These are phyloP conservation scores for Sporisorium reilianum DNA, from an alignment of 1,284 basidiomycete genomes.

Conservation along the genomic window DNA sequence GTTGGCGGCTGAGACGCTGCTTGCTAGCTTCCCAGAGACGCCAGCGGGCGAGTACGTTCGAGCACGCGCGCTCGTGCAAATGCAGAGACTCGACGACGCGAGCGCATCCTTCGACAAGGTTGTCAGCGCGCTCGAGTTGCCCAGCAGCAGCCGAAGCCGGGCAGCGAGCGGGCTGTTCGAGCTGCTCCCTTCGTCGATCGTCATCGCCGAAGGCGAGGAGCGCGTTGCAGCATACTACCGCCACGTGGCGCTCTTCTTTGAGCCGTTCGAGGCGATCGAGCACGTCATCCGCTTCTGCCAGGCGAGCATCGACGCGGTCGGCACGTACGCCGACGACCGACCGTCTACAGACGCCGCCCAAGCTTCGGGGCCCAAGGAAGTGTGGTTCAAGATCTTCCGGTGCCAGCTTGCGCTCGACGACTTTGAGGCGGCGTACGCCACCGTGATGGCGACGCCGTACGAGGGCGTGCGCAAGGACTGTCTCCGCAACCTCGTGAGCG, in stretches of 20 bases:
- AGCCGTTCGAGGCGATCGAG: conserved; percentile 45
- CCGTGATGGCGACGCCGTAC: conserved; percentile 54
- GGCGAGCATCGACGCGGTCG: conserved; percentile 49
- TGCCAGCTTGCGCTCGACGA: conserved; percentile 56
- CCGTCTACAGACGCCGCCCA: conserved; percentile 5
- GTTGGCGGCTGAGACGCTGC: conserved; percentile 31
- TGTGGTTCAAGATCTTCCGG: conserved; percentile 62
- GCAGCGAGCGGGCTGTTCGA: conserved; percentile 32
- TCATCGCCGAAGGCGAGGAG: conserved; percentile 21
- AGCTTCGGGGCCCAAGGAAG: conserved; percentile 29
- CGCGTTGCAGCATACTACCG: conserved; percentile 41
- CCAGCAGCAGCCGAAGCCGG: conserved; percentile 3
- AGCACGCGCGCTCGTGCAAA: conserved; percentile 42
- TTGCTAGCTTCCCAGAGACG: conserved; percentile 38
- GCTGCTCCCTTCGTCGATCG: conserved; percentile 39
- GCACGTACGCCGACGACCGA: conserved; percentile 32
- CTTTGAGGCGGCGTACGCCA: conserved; percentile 56
- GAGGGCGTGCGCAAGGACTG: conserved; percentile 90
- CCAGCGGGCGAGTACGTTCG: conserved; percentile 46
- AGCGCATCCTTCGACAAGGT: conserved; percentile 41
- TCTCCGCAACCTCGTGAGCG: conserved; percentile 91
- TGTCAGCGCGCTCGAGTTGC: conserved; percentile 34
- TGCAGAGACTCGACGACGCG: conserved; percentile 46
- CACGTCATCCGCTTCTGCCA: conserved; percentile 48
- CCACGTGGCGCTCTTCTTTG: conserved; percentile 51